A percentile compares a stretch with the other conserved stretches of the same genome.
These are phyloP conservation scores for Chlamydomonas asymmetrica DNA, from an alignment of 139 green algal species.

Conservation along the genomic window DNA sequence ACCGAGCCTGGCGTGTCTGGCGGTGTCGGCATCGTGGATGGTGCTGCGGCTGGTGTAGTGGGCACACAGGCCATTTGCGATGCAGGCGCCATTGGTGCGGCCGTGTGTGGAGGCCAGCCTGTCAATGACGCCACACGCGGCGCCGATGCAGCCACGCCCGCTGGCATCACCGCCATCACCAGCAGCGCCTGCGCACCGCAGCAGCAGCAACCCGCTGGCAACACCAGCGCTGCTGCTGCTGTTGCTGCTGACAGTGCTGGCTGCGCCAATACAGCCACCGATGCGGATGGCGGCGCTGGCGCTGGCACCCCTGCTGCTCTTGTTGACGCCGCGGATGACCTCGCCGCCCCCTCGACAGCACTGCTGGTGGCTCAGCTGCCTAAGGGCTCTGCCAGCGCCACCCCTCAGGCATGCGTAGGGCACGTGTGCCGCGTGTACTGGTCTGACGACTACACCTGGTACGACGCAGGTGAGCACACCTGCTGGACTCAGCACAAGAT, in stretches of 20 bases:
- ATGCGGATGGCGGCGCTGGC: neutral
- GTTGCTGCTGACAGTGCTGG: neutral
- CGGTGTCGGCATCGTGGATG: too few relatives aligned
- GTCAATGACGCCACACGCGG: neutral
- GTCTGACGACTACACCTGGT: constrained; percentile 74
- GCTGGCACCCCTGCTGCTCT: neutral
- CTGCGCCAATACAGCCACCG: neutral
- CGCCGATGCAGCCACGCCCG: neutral
- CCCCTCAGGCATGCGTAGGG: neutral
- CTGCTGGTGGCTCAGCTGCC: neutral
- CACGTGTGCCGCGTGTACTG: constrained; percentile 62
- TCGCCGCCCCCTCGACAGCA: neutral
- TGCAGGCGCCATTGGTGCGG: neutral
- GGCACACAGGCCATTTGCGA: too few relatives aligned
- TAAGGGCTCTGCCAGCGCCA: neutral
- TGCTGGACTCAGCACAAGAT: too few relatives aligned
- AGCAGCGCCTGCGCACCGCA: neutral
- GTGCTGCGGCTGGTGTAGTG: too few relatives aligned
- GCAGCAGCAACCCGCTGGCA: neutral
- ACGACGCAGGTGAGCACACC: too few relatives aligned
- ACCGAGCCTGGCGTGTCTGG: too few relatives aligned
- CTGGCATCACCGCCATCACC: neutral
- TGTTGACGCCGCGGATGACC: neutral
- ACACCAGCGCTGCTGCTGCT: neutral
- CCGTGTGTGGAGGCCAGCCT: neutral